These are phyloP conservation scores for Aureobasidium pullulans DNA, from an alignment of 2,329 filamentous ascomycete species.

Conservation along the genomic window DNA sequence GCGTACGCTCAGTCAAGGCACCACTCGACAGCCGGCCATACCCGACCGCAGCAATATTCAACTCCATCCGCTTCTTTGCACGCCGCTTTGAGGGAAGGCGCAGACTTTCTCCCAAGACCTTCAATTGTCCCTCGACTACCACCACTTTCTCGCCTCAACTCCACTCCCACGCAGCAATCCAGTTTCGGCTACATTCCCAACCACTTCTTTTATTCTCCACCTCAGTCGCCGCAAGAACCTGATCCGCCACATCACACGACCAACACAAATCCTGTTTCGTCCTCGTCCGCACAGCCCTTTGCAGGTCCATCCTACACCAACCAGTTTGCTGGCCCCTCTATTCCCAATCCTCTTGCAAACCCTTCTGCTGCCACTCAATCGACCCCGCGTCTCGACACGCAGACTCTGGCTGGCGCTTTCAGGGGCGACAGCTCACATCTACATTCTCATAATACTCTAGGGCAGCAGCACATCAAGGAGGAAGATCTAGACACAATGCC, in stretches of 20 bases:
- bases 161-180: not conserved
- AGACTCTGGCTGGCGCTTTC: not conserved
- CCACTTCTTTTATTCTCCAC: slow-evolving; percentile 12
- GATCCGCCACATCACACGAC: slow-evolving; percentile 1
- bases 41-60: not conserved
- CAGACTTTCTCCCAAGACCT: slow-evolving; percentile 8
- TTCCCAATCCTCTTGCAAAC: not conserved
- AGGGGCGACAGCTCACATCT: not conserved
- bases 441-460: not conserved
- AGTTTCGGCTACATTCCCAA: slow-evolving; percentile 13
- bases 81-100: slow-evolving; percentile 10
- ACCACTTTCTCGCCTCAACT: not conserved
- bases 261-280: not conserved
- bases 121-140: slow-evolving; percentile 1
- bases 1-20: not conserved
- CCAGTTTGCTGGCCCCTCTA: not conserved
- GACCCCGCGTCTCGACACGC: not conserved
- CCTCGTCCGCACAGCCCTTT: not conserved
- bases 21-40: not conserved
- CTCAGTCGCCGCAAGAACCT: not conserved
- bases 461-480: not conserved
- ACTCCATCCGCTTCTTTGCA: slow-evolving; percentile 7
- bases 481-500: not conserved
- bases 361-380: not conserved
- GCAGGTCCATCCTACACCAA: not conserved